Percentiles rank a stretch among this genome's conserved stretches.
These are phyloP conservation scores for Naganishia vaughanmartiniae DNA, from an alignment of 768 basidiomycete species.

Conservation along the genomic window DNA sequence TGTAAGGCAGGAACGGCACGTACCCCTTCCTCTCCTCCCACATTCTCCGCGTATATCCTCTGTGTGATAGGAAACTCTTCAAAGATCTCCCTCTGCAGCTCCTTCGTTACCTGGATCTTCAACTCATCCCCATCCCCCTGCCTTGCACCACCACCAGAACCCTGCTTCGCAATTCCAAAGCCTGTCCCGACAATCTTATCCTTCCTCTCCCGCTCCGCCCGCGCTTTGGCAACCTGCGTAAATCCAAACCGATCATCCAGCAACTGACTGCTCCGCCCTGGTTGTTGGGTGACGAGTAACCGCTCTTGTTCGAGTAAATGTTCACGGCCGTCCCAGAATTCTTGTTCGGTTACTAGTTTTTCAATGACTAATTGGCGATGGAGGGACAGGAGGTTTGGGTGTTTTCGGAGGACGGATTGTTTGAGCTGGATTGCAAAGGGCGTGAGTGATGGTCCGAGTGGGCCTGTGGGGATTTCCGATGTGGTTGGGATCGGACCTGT, in stretches of 20 bases:
- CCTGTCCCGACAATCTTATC: constrained; percentile 45
- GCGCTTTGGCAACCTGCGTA: constrained; percentile 71
- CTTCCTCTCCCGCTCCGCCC: constrained; percentile 68
- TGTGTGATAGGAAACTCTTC: constrained; percentile 95
- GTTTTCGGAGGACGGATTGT: constrained; percentile 64
- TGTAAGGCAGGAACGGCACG: constrained; percentile 33
- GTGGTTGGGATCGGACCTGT: not conserved
- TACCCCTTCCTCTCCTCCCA: constrained; percentile 68
- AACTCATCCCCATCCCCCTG: constrained; percentile 54
- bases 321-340: constrained; percentile 96
- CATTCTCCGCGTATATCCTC: constrained; percentile 86
- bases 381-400: constrained; percentile 71
- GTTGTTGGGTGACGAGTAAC: constrained; percentile 47
- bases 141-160: not conserved
- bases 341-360: constrained; percentile 71
- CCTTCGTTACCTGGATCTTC: constrained; percentile 75
- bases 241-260: constrained; percentile 57
- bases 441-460: constrained; percentile 6
- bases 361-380: constrained; percentile 85
- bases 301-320: constrained; percentile 46
- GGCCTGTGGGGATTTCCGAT: not conserved
- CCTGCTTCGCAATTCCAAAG: constrained; percentile 24
- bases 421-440: constrained; percentile 33
- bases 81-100: constrained; percentile 91
- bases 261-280: constrained; percentile 50